phyloP scores from a whole-genome alignment of 2,329 filamentous ascomycete species.

The Pseudogymnoascus verrucosus region DNA sequence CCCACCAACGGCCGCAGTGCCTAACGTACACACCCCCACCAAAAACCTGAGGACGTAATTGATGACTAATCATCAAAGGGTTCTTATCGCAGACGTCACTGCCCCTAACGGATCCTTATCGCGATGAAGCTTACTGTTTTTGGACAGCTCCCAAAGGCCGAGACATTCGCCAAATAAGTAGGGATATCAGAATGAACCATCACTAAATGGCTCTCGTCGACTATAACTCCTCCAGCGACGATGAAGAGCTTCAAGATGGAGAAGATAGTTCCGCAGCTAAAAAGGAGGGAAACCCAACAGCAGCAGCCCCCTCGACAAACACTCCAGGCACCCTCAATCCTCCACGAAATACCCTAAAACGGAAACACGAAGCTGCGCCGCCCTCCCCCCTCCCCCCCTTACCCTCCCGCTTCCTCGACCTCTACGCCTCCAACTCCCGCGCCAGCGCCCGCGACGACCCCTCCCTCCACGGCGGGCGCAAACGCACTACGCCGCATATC shows the following conservation, averaged over 20 bases:
- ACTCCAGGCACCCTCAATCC: neutral
- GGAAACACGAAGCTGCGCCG: neutral
- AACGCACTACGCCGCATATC: conserved; percentile 73
- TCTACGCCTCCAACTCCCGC: conserved; percentile 78
- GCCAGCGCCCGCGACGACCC: conserved; percentile 76
- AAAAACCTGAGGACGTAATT: neutral
- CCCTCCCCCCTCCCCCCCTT: conserved; percentile 56
- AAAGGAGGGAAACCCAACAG: neutral
- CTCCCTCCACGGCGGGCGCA: conserved; percentile 74
- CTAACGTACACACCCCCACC: neutral
- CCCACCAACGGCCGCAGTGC: neutral
- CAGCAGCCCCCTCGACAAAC: neutral
- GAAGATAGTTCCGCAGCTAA: neutral
- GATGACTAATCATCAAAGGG: neutral
- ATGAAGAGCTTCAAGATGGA: conserved; percentile 17
- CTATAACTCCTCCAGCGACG: conserved; percentile 50
- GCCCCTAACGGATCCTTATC: neutral
- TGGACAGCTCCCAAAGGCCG: neutral
- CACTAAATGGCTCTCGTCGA: conserved; percentile 53
- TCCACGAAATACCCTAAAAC: neutral
- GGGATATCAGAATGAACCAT: conserved; percentile 4
- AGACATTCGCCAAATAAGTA: neutral
- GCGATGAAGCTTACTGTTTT: conserved; percentile 1
- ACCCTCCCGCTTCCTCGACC: conserved; percentile 73
- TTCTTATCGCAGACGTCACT: conserved; percentile 1